Conservation (phyloP, 768 basidiomycete species). For the Macrolepiota fuliginosa region DNA sequence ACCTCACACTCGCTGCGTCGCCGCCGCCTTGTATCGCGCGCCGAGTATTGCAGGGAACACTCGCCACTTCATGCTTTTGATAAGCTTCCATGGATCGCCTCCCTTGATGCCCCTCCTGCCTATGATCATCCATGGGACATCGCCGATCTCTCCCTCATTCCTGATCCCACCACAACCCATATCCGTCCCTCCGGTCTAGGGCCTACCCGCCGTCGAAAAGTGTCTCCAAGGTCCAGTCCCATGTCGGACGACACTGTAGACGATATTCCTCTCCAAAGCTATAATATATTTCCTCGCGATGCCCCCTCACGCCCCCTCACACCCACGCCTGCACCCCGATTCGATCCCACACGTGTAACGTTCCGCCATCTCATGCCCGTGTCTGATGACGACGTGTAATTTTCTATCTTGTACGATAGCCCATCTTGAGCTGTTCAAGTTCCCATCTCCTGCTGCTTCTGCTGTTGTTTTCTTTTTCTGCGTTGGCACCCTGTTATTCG, state of each 20-base stretch:
- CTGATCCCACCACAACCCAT: constrained; percentile 21
- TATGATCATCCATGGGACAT: constrained; percentile 47
- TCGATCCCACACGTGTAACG: constrained; percentile 46
- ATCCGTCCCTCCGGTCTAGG: constrained; percentile 34
- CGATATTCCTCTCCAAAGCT: constrained; percentile 8
- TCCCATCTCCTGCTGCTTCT: constrained; percentile 1
- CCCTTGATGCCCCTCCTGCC: constrained; percentile 47
- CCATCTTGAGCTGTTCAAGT: constrained; percentile 21
- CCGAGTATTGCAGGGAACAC: constrained; percentile 23
- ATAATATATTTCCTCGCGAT: constrained; percentile 11
- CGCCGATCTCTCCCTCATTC: constrained; percentile 66
- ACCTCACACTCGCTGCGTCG: constrained; percentile 24
- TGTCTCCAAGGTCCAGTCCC: constrained; percentile 49
- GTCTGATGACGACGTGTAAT: constrained; percentile 31
- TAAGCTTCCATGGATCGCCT: constrained; percentile 65
- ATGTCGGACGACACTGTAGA: constrained; percentile 20
- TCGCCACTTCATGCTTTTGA: constrained; percentile 47
- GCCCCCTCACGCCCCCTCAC: constrained; percentile 21
- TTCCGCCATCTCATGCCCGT: constrained; percentile 67
- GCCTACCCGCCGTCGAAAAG: constrained; percentile 59
- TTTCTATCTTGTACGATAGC: constrained; percentile 32
- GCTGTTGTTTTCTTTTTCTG: not conserved
- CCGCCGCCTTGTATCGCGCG: constrained; percentile 28
- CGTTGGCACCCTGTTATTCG: not conserved
- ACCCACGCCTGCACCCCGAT: constrained; percentile 31